Conservation (phyloP, 805 yeast species). For the Dipodascus geniculatus region DNA sequence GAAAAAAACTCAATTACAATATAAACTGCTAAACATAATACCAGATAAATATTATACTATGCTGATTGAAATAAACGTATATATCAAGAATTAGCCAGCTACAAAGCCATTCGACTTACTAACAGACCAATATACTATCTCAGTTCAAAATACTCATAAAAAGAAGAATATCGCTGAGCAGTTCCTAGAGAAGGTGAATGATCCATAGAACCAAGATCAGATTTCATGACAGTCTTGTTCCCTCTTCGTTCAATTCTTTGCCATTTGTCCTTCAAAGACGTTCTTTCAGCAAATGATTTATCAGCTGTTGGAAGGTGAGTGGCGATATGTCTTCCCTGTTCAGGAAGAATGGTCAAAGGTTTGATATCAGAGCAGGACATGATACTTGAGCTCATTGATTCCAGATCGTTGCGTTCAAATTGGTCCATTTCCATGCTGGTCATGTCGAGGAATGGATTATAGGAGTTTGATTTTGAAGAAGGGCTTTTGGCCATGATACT, state of each 20-base stretch:
- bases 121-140: no score
- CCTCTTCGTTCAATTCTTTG: background rate
- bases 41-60: no score
- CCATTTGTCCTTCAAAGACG: background rate
- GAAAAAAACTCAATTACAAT: no score
- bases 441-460: background rate
- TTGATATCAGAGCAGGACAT: background rate
- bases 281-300: background rate
- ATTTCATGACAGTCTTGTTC: background rate
- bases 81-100: slow-evolving; percentile 40
- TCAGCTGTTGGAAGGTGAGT: background rate
- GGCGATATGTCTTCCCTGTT: background rate
- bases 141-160: background rate
- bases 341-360: background rate
- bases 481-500: no score
- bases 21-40: no score
- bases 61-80: background rate
- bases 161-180: background rate
- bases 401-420: background rate
- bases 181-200: background rate
- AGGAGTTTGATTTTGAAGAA: background rate
- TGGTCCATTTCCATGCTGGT: background rate
- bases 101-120: slow-evolving; percentile 89
- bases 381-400: background rate
- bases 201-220: background rate